Evolutionary conservation across 805 yeast species (phyloP), one percentile per base, ranked within the genome.

Genomic region (Debaryomyces prosopidis): DNA sequence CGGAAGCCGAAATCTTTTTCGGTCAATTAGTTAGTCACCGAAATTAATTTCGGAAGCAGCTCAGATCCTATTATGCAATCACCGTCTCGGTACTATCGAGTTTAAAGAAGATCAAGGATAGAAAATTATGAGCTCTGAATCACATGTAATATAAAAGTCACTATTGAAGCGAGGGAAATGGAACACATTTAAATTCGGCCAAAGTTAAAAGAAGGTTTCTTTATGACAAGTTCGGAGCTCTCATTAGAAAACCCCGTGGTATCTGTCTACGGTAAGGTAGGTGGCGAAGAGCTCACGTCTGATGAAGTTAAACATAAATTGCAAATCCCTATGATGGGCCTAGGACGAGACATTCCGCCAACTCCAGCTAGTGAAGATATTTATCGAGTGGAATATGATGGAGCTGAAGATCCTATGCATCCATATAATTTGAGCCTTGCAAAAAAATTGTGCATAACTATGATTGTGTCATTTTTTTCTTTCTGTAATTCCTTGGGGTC

Each of bases 401-500:
- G 45, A 10, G 40, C 32, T 5, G 40, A 42, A 11, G 45, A 42
- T 18, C 45, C 45, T 16, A 14, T 35, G n/a, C 45, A 42, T 27
- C 45, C 45, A 3, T 28, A 20, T 20, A 42, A 42, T 32, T 36
- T 37, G 45, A 12, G 23, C n/a, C 12, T 42, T 8, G 14, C 16
- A 19, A 9, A 28, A 12, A 42, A 42, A 15, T 11, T 35, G 15
- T 20, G 15, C 14, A 42, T 42, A 11, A 23, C 40, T n/a, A 3
- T 26, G 9, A 18, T 42, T 26, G 45, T 42, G 17, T 31, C 36
- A 9, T 26, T 35, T 3, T 42, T 35, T 15, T 42, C 45, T 14
- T 42, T 42, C 33, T 35, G 40, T 16, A 42, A 42, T 28, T 27
- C 45, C 8, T 18, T n/a, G n/a, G 94, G 95, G 36, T 88, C 96